phyloP scores from a whole-genome alignment of 1,139 yeast species.

The Diutina pseudorugosa region DNA sequence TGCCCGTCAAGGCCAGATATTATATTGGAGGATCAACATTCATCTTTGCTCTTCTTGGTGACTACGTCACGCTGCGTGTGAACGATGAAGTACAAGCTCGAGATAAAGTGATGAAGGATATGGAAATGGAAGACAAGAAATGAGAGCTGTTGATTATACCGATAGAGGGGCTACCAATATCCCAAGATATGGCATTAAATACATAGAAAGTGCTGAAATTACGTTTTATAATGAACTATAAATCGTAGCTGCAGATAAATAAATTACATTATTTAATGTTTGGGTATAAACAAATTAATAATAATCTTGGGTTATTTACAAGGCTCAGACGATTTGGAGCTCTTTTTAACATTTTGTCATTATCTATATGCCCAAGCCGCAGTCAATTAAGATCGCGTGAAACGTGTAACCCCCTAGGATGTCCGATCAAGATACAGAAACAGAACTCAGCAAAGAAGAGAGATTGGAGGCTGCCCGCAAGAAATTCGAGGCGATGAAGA shows the following conservation, averaged over 20 bases:
- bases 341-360: too few relatives aligned
- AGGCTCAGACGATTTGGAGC: too few relatives aligned
- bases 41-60: slow-evolving; percentile 39
- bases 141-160: neutral
- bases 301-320: too few relatives aligned
- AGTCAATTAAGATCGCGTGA: neutral
- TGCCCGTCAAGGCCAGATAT: slow-evolving; percentile 39
- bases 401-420: neutral
- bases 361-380: neutral
- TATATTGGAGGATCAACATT: slow-evolving; percentile 45
- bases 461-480: slow-evolving; percentile 54
- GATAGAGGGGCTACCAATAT: too few relatives aligned
- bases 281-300: too few relatives aligned
- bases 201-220: too few relatives aligned
- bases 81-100: slow-evolving; percentile 33
- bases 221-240: too few relatives aligned
- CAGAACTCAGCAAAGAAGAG: slow-evolving; percentile 34
- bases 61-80: slow-evolving; percentile 32
- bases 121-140: slow-evolving; percentile 8
- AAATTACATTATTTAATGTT: too few relatives aligned
- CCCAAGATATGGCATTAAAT: too few relatives aligned
- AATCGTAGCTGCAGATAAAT: too few relatives aligned
- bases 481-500: slow-evolving; percentile 52
- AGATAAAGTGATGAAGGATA: slow-evolving; percentile 25
- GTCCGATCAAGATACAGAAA: neutral